Conservation (phyloP, 1,284 basidiomycete genomes). For the Cutaneotrichosporon sp. region DNA sequence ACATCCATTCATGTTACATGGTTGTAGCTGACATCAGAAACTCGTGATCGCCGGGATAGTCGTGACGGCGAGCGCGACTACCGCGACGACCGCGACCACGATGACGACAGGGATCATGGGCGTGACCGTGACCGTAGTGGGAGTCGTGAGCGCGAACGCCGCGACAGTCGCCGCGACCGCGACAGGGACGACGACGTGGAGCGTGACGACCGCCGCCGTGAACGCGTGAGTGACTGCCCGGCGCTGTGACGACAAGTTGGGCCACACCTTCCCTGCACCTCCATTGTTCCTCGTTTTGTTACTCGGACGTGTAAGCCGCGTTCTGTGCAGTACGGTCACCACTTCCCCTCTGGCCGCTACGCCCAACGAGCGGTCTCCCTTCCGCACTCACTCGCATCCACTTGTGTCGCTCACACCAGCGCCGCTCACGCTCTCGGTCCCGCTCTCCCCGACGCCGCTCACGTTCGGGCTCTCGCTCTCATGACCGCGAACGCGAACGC, state of each 20-base stretch:
- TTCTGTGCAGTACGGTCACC: too few species aligned
- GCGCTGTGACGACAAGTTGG: background rate
- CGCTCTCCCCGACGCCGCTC: background rate
- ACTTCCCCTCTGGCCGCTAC: background rate
- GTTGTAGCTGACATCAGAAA: background rate
- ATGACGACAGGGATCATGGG: background rate
- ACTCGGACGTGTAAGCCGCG: too few species aligned
- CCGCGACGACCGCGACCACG: background rate
- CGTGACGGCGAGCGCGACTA: conserved; percentile 6
- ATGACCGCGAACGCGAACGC: too few species aligned
- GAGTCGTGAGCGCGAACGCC: conserved; percentile 14
- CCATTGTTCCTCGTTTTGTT: background rate
- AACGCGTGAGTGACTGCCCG: background rate
- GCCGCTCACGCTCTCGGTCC: background rate
- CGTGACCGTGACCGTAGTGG: conserved; percentile 4
- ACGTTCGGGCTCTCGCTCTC: background rate
- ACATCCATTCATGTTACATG: background rate
- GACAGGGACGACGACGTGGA: conserved; percentile 1
- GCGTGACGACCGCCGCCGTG: conserved; percentile 10
- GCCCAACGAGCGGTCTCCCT: background rate
- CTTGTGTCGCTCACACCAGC: background rate
- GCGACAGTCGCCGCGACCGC: conserved; percentile 11
- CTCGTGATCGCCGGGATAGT: conserved; percentile 3
- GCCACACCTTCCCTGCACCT: background rate
- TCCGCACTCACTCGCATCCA: background rate